Base-by-base conservation (phyloP, 192 early-diverging fungal species). In the Coemansia sp. region DNA sequence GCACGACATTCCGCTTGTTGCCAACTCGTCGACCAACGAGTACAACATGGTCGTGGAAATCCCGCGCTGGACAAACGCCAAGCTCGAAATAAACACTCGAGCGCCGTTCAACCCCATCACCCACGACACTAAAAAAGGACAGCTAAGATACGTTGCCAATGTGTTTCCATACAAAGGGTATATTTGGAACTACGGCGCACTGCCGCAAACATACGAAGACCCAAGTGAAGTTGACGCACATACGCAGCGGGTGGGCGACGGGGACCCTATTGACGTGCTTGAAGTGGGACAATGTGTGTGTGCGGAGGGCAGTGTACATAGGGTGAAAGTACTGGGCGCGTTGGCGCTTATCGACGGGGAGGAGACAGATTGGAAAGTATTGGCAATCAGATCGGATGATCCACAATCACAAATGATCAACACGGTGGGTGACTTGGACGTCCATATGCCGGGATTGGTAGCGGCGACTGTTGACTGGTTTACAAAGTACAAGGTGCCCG, bases 121-220 rank as follows among this genome's bases (percentile, higher is more conserved):
- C 78, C 97, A 98, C 83, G 97, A 98, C 70, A 82, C 88, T 63
- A 97, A 97, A 87, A 97, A 98, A 84, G 93, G 93, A 66, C 95
- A 97, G 83, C 91, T 94, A 59, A 89, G 97, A 64, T 95, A 87
- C 74, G 95, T 98, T 48, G 87, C 93, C 73, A 96, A 98, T 88
- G 89, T 90, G 78, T 98, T 97, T 88, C 97, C 97, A 8, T 93
- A 97, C 89, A 92, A 98, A 83, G 97, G 97, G 59, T 98, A 98
- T 83, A 97, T 98, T 78, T 98, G 97, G 97, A 98, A 98, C 94
- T 97, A 98, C 74, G 97, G 97, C 71, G 95, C 95, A 62, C 85
- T 98, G 68, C 97, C 97, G 51, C 97, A 98, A 86, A 99, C 97
- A 47, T 99, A 93, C 93, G 97, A 99, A 84, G 97, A 99, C 74